Percentiles rank a stretch among this genome's conserved stretches.
phyloP scores from a whole-genome alignment of 1,284 basidiomycete species.

The Sporisorium reilianum region DNA sequence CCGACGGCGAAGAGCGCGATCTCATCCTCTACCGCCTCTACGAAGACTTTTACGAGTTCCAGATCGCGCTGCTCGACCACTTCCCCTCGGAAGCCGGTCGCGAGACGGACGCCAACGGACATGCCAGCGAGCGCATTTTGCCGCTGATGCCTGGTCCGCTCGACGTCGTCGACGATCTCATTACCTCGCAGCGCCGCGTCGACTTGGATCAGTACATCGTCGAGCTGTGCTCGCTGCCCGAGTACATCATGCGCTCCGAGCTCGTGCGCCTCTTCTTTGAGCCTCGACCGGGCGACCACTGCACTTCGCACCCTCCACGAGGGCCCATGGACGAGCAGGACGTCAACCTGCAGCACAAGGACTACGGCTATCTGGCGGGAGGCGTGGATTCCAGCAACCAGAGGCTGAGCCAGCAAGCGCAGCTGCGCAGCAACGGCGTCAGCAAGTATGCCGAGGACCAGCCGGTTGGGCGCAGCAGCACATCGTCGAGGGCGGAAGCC shows the following conservation, averaged over 20 bases:
- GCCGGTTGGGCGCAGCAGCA: conserved; percentile 37
- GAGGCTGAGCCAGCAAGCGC: conserved; percentile 19
- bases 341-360: conserved; percentile 35
- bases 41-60: conserved; percentile 98
- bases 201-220: conserved; percentile 91
- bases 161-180: conserved; percentile 81
- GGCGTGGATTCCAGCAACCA: conserved; percentile 17
- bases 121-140: conserved; percentile 77
- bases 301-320: conserved; percentile 54
- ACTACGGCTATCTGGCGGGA: conserved; percentile 41
- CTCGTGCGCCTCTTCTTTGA: conserved; percentile 88
- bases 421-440: conserved; percentile 31
- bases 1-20: conserved; percentile 73
- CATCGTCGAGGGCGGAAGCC: conserved; percentile 26
- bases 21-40: conserved; percentile 94
- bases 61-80: conserved; percentile 77
- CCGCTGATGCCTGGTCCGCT: conserved; percentile 97
- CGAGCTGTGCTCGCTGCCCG: conserved; percentile 79
- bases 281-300: conserved; percentile 83
- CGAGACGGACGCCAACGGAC: conserved; percentile 67
- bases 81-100: conserved; percentile 46
- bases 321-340: conserved; percentile 24
- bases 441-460: conserved; percentile 52
- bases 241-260: conserved; percentile 83
- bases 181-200: conserved; percentile 82